Evolutionary conservation across 176 grass and related monocot genomes (phyloP), one percentile per base, ranked within the genome.

Genomic region (Eremochloa ophiuroides): DNA sequence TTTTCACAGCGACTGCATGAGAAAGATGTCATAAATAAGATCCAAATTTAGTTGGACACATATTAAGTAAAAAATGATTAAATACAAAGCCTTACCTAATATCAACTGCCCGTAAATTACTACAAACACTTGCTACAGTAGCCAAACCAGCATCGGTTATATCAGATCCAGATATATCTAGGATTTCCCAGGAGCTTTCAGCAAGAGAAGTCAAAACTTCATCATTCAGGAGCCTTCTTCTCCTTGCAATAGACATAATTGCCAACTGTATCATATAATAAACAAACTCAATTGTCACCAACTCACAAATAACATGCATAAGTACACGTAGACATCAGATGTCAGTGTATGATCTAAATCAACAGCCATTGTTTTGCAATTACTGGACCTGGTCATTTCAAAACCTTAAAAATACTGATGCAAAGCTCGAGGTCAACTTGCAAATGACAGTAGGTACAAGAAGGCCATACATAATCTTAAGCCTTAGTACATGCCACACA

Each of bases 121-220:
- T 95, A 82, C 90, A 95, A 69, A 89, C 85, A 60, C 67, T 91
- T 82, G 93, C 86, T 17, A 84, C 85, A 73, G 65, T 80, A 78
- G 80, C 55, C 75, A 98, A 78, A 61, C 88, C 93, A 53, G 79
- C 51, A 69, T 93, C 93, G 62, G 96, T 93, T 66, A 93, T 81
- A 86, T 95, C 88, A 81, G 96, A 98, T 46, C 93, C 90, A 79
- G 93, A 95, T 74, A 98, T 26, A 88, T 98, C 96, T 80, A 98
- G 59, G 86, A 98, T 35, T 43, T 88, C 78, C 96, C 96, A 98
- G 22, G 96, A 95, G 78, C 67, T 78, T 62, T 98, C 96, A 79
- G 82, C 90, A 66, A 98, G 88, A 62, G 90, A 83, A 82, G 82
- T 79, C 74, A 98, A 81, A 69, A 90, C 53, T 62, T 93, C 87